Evolutionary conservation across 176 grass and related monocot genomes (phyloP), one percentile per base, ranked within the genome.

Genomic region (Secale cereale): DNA sequence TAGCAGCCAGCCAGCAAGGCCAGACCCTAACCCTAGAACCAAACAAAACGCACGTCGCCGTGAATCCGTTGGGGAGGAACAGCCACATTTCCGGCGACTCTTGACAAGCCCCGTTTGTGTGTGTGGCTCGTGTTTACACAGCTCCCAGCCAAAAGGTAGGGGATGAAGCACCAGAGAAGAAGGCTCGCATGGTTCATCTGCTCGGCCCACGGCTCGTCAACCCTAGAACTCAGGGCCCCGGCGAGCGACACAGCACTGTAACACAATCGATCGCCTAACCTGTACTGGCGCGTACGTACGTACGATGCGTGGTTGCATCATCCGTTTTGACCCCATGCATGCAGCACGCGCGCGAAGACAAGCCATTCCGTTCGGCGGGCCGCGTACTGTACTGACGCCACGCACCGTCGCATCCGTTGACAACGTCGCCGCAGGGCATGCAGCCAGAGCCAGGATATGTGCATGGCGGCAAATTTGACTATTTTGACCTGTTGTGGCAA

Each of bases 371-470:
- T 65, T 22, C 22, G 74, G 57, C 40, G n/a, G n/a, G n/a, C 62
- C 41, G 46, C 71, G 40, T 4, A 45, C 12, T n/a, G 37, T 41
- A 40, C 40, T 6, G 20, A 57, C 19, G 41, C 39, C 5, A 15
- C 48, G 48, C 81, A 33, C 7, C 75, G 54, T 3, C 65, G 11
- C 52, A n/a, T 71, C 62, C 82, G 30, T 85, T 85, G 87, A 76
- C 69, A 35, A 68, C 57, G 69, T 68, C 60, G 35, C 57, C 22
- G 68, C 10, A 31, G 45, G 7, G 80, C 46, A 50, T 16, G 46
- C 46, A 7, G 48, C 16, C 48, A 52, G 15, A 9, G 43, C 14
- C 15, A 17, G 13, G 13, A 60, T 35, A 61, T 6, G 17, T 32
- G 26, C 17, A 66, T 50, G 65, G 31, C 67, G 70, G n/a, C n/a